Base-by-base conservation (phyloP, 148 eudicot genomes). In the Camellia japonica region DNA sequence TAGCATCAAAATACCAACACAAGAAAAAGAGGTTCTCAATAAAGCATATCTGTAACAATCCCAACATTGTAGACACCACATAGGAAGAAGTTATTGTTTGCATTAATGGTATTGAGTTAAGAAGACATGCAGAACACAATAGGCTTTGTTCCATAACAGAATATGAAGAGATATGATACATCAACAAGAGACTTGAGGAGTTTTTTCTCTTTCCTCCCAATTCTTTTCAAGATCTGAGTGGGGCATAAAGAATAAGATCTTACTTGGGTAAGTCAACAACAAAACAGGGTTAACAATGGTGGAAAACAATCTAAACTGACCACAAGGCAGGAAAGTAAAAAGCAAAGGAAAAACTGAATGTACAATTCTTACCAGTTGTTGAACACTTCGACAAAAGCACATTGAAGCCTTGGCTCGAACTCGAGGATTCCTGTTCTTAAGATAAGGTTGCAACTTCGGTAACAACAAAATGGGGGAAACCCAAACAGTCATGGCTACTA, bases 341-440 rank as follows among this genome's bases (percentile, higher is more conserved):
- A 65, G 23, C 54, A 52, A 41, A 75, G 51, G 20, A 23, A 59
- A 5, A 61, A 51, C 6, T 20, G 42, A 59, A n/a, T 13, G 16
- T 18, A 43, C 5, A 76, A 58, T 58, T 75, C 87, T 88, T 80
- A 91, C 94, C 90, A 91, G 74, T 73, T 80, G 81, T 63, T 85
- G 90, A 20, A 88, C 92, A 81, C 89, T 88, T 80, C 84, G 87
- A 54, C 83, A 88, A 80, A 89, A 83, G 86, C 86, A 86, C 83
- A 82, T 86, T 23, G 94, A 88, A 47, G 94, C 92, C 82, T 91
- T 91, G 8, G 94, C 94, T 73, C 91, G 89, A 78, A 91, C 88
- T 23, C 94, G 85, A 72, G 92, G 94, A 81, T 89, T 91, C 76
- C 78, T 86, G 82, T 89, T 47, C 78, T 88, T 91, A 14, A 89